These are phyloP conservation scores for Botryotinia calthae DNA, from an alignment of 2,329 filamentous ascomycete species.

Conservation along the genomic window DNA sequence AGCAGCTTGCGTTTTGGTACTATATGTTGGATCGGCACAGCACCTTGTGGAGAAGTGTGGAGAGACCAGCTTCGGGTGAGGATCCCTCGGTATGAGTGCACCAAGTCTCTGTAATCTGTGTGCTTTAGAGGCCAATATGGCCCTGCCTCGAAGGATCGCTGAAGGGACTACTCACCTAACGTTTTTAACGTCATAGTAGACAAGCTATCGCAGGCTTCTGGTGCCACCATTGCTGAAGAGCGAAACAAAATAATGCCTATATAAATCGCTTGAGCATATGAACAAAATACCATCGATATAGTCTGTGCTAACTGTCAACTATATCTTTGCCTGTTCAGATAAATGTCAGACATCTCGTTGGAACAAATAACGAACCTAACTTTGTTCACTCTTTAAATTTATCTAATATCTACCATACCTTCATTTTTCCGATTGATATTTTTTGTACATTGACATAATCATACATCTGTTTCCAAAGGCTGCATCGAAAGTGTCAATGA, in stretches of 20 bases:
- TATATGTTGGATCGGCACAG: background rate
- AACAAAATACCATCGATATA: background rate
- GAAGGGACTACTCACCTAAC: no score
- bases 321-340: background rate
- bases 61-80: background rate
- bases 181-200: background rate
- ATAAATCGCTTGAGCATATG: background rate
- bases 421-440: no score
- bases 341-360: no score
- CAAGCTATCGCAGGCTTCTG: background rate
- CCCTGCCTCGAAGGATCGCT: no score
- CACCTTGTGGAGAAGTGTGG: background rate
- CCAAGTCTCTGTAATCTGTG: background rate
- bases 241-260: accelerated
- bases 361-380: no score
- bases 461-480: no score
- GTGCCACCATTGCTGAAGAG: background rate
- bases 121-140: background rate
- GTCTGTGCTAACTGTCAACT: background rate
- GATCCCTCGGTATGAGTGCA: background rate
- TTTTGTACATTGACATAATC: no score
- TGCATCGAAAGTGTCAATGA: no score
- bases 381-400: no score
- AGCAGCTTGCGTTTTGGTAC: background rate
- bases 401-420: no score